These are phyloP conservation scores for Caloboletus firmus DNA, from an alignment of 1,284 basidiomycete species.

Conservation along the genomic window DNA sequence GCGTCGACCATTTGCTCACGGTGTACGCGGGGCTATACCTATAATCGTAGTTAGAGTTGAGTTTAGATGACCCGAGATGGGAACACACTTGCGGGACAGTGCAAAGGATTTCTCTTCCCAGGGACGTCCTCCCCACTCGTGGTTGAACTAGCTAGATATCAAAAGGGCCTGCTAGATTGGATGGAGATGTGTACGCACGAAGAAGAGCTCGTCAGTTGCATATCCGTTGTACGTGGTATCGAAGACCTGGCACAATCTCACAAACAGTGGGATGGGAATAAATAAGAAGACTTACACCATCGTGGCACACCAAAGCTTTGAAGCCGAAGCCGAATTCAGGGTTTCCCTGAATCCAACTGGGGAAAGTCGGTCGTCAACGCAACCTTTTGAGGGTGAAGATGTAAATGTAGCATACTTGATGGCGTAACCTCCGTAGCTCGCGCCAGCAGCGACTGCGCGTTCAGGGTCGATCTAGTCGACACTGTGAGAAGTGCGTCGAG, in stretches of 20 bases:
- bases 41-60: neutral
- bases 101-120: conserved; percentile 65
- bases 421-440: conserved; percentile 81
- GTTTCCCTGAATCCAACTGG: conserved; percentile 92
- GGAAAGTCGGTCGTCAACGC: conserved; percentile 12
- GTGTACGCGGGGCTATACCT: conserved; percentile 77
- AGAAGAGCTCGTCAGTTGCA: conserved; percentile 85
- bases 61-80: neutral
- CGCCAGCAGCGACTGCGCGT: conserved; percentile 79
- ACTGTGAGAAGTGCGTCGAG: conserved; percentile 9
- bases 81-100: conserved; percentile 54
- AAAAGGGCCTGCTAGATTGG: neutral
- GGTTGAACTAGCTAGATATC: conserved; percentile 59
- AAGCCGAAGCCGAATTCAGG: conserved; percentile 83
- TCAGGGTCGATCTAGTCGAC: conserved; percentile 69
- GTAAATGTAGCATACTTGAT: conserved; percentile 59
- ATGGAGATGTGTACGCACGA: conserved; percentile 49
- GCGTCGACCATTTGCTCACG: conserved; percentile 83
- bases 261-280: neutral
- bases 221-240: conserved; percentile 74
- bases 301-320: conserved; percentile 87
- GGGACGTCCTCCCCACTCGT: conserved; percentile 80
- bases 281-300: conserved; percentile 58
- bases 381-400: neutral
- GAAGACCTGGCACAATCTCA: conserved; percentile 49